These are phyloP conservation scores for Elaeagnus macrophylla DNA, from an alignment of 306 rosid genomes.

Conservation along the genomic window DNA sequence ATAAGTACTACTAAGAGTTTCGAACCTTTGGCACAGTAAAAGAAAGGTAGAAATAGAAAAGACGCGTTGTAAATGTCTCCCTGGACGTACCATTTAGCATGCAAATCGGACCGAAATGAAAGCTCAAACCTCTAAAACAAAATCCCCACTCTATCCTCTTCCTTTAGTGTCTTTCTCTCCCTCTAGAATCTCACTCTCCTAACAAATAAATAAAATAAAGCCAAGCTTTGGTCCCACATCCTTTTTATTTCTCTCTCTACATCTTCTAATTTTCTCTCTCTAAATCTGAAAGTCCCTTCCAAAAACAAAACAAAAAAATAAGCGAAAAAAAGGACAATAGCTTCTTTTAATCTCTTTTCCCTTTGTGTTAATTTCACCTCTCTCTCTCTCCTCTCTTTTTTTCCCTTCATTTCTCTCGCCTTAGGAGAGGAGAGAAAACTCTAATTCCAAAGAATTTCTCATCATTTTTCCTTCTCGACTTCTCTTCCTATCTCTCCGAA, in stretches of 20 bases:
- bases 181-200: slow-evolving; percentile 15
- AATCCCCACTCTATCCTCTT: slow-evolving; percentile 10
- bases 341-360: background rate
- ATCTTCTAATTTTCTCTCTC: slow-evolving; percentile 4
- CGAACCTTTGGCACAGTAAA: no score
- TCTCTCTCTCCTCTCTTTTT: slow-evolving; percentile 5
- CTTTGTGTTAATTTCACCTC: background rate
- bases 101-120: slow-evolving; percentile 67
- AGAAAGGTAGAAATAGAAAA: background rate
- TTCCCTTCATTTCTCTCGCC: slow-evolving; percentile 14
- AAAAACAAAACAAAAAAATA: slow-evolving; percentile 15
- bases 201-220: background rate
- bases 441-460: background rate
- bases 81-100: slow-evolving; percentile 55
- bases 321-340: background rate
- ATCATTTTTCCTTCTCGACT: background rate
- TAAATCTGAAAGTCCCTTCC: slow-evolving; percentile 14
- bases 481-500: background rate
- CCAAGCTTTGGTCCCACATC: background rate
- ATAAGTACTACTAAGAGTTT: no score
- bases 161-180: slow-evolving; percentile 5
- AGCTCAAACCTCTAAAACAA: slow-evolving; percentile 46
- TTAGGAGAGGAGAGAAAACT: slow-evolving; percentile 42
- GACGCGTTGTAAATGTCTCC: slow-evolving; percentile 25
- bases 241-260: slow-evolving; percentile 3